These are phyloP conservation scores for Diaporthe ampelina DNA, from an alignment of 2,329 filamentous ascomycete species.

Conservation along the genomic window DNA sequence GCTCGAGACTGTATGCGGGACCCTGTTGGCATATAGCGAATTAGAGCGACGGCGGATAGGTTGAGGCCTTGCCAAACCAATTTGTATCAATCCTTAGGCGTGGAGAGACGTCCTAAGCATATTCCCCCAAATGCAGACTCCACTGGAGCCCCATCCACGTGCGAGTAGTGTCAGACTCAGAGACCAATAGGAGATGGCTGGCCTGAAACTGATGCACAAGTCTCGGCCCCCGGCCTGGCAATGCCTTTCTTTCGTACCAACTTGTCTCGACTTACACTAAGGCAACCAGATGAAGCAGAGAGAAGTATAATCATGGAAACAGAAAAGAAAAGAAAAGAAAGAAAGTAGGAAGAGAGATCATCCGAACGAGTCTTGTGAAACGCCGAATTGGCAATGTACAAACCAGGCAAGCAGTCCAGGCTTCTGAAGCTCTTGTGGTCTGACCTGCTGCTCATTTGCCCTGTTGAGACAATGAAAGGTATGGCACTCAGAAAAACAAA, in stretches of 20 bases:
- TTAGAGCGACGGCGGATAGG: not conserved
- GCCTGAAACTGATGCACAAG: not conserved
- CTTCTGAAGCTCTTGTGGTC: constrained; percentile 13
- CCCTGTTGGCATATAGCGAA: not conserved
- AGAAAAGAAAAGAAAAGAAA: not conserved
- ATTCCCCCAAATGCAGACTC: not conserved
- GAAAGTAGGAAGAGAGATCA: not conserved
- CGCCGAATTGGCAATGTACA: not conserved
- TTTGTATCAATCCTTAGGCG: not conserved
- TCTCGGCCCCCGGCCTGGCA: not conserved
- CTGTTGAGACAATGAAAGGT: not conserved
- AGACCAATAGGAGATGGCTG: not conserved
- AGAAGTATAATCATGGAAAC: not conserved
- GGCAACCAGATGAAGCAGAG: not conserved
- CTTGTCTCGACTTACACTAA: not conserved
- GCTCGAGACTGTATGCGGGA: not conserved
- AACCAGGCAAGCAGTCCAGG: constrained; percentile 6
- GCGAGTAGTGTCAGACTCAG: not conserved
- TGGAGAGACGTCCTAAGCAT: not conserved
- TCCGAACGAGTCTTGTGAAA: not conserved
- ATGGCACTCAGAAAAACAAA: not conserved
- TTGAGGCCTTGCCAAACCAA: not conserved
- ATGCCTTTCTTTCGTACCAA: not conserved
- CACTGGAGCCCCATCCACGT: not conserved
- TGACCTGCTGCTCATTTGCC: not conserved